Base-by-base conservation (phyloP, 257 asterid species). In the Petunia axillaris region DNA sequence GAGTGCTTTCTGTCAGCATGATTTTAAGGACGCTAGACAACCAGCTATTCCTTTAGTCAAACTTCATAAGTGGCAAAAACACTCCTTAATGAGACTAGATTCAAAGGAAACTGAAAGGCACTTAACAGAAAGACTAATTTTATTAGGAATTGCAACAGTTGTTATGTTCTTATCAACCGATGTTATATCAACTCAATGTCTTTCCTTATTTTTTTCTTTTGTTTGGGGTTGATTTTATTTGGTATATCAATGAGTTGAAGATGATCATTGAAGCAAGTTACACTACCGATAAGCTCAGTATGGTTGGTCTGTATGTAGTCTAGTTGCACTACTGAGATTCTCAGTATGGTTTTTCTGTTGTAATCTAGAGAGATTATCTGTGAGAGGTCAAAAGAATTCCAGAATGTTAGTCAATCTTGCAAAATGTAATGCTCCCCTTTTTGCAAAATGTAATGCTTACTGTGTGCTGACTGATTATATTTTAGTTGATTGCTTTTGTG, bases 11-110 rank as follows among this genome's bases (percentile, higher is more conserved):
- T 1, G 54, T 15, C 6, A 41, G 14, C 6, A 37, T 66, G 4
- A 40, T 7, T 64, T 40, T 40, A 40, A 41, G 75, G 54, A 40
- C 15, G 40, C 54, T 14, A 14, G 14, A 7, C 75, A 41, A 66
- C 75, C 54, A 15, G 54, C 53, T 66, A 66, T 66, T 66, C 75
- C 75, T 41, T 66, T 66, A 66, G 53, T 8, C 54, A 1, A 66
- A 66, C 41, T 66, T 66, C 38, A 65, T 15, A 66, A 14, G 53
- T 66, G 37, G 37, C 74, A 40, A 66, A 15, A 2, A 14, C 15
- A 15, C 14, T 40, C 14, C 73, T 65, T 15, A 36, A 40, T 6
- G 53, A 40, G 74, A 66, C 14, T 6, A 66, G 52, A 3, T 66
- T 66, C 3, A 66, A 66, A 40, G 10, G 35, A 66, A 66, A 6